Base-by-base conservation (phyloP, 148 eudicot species). In the Amaranthus cruentus region DNA sequence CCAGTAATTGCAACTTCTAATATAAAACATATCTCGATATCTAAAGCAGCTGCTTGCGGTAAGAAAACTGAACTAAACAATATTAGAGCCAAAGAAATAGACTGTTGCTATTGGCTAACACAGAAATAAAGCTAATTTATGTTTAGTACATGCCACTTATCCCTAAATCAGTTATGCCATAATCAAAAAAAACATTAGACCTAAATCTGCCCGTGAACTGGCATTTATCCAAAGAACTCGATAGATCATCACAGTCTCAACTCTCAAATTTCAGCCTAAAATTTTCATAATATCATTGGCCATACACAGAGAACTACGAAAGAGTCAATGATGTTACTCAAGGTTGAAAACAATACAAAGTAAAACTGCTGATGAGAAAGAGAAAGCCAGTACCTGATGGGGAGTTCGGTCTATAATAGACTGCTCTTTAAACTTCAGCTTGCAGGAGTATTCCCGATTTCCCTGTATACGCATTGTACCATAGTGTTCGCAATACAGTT, bases 401-500 rank as follows among this genome's bases (percentile, higher is more conserved):
- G 98, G 98, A 78, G 93, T 93, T 62, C 98, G 79, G 68, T 93
- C 98, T 65, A 93, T 93, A 49, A 93, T 89, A 62, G 98, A 90
- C 78, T 87, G 98, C 86, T 93, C 98, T 87, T 93, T 93, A 69
- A 93, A 93, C 78, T 93, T 93, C 73, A 93, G 82, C 84, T 90
- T 89, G 79, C 98, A 90, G 1, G 86, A 79, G 71, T 86, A 90
- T 38, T 83, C 81, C 57, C 77, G 73, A 77, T 85, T 90, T 58
- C 98, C 96, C 64, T 90, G 88, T 73, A 93, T 89, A 77, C 89
- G 90, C 98, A 93, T 93, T 9, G 98, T 87, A 65, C 98, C 98
- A 76, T 90, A 90, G 79, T 93, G 98, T 69, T 93, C 98, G 28
- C 93, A 87, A 78, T 93, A 93, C 48, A 93, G 82, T 74, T 93